Base-by-base conservation (phyloP, 1,284 basidiomycete species). In the Stereum hirsutum region DNA sequence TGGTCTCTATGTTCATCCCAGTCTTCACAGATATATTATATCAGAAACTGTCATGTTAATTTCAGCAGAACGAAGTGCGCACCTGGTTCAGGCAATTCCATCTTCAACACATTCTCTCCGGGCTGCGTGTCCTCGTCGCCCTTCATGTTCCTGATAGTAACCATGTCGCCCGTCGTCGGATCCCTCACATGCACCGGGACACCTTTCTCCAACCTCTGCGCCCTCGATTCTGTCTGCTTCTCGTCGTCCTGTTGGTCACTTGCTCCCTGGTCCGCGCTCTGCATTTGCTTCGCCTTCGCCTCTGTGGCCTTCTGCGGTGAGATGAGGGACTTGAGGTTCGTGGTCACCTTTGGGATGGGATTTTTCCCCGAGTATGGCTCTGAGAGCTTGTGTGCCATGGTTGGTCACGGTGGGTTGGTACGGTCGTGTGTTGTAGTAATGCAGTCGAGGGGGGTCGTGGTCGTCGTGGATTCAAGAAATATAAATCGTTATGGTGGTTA, bases 351-450 rank as follows among this genome's bases (percentile, higher is more conserved):
- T 7, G 59, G 57, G 14, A 61, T 58, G 3, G 59, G 59, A 45
- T 59, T 60, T 47, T 59, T 59, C 41, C 57, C 58, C 47, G 59
- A 61, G 53, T 61, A 60, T n/a, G 58, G 58, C 48, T 61, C 55
- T 6, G 45, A 46, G 6, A 55, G 36, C 27, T 52, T 57, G 47
- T 59, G 58, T n/a, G 57, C 27, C 58, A 60, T 60, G 46, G 38
- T 42, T n/a, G n/a, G n/a, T n/a, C n/a, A n/a, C n/a, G n/a, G n/a
- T n/a, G n/a, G n/a, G n/a, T n/a, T n/a, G n/a, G n/a, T n/a, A n/a
- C n/a, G n/a, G n/a, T n/a, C n/a, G n/a, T n/a, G n/a, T n/a, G n/a
- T n/a, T n/a, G n/a, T n/a, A n/a, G n/a, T n/a, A n/a, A n/a, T n/a
- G n/a, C n/a, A n/a, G n/a, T n/a, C n/a, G n/a, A n/a, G n/a, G n/a